phyloP scores from a whole-genome alignment of 2,329 filamentous ascomycete genomes.

The Verticillium isaacii region DNA sequence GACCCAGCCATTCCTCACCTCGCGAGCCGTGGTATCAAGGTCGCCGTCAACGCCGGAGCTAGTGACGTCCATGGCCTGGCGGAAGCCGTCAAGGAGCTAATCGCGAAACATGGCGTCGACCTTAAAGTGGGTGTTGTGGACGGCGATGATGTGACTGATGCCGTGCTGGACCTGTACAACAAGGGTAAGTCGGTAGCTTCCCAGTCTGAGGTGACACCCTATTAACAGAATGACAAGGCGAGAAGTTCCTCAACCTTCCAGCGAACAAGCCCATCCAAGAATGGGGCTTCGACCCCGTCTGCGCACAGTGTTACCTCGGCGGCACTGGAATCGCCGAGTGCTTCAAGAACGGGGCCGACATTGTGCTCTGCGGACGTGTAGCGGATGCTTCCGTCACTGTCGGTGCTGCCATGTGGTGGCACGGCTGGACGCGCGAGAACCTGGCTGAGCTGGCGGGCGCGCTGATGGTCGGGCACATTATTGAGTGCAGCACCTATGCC shows the following conservation, averaged over 20 bases:
- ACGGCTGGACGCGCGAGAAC: slow-evolving; percentile 39
- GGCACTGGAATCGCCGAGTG: slow-evolving; percentile 40
- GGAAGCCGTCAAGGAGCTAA: slow-evolving; percentile 14
- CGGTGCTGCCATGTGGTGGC: slow-evolving; percentile 47
- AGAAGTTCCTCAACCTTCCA: slow-evolving; percentile 15
- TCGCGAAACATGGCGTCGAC: slow-evolving; percentile 21
- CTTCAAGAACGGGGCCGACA: slow-evolving; percentile 31
- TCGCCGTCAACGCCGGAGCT: slow-evolving; percentile 31
- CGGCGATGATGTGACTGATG: slow-evolving; percentile 26
- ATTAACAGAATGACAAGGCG: background rate
- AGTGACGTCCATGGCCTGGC: slow-evolving; percentile 21
- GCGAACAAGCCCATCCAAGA: slow-evolving; percentile 18
- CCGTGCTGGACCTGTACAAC: slow-evolving; percentile 17
- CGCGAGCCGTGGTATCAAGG: slow-evolving; percentile 22
- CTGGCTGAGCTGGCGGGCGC: slow-evolving; percentile 41
- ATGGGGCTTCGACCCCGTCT: slow-evolving; percentile 21
- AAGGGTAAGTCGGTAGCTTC: slow-evolving; percentile 13
- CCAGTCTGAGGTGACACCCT: too few relatives aligned
- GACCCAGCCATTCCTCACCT: slow-evolving; percentile 24
- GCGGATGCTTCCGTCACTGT: slow-evolving; percentile 42
- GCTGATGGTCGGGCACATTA: slow-evolving; percentile 40
- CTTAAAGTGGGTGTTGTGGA: slow-evolving; percentile 28
- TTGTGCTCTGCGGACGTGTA: slow-evolving; percentile 36
- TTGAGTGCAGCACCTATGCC: slow-evolving; percentile 44
- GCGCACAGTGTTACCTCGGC: slow-evolving; percentile 39